Evolutionary conservation across 768 basidiomycete genomes (phyloP).

Genomic region (Dictyophora rubrovolvata): DNA sequence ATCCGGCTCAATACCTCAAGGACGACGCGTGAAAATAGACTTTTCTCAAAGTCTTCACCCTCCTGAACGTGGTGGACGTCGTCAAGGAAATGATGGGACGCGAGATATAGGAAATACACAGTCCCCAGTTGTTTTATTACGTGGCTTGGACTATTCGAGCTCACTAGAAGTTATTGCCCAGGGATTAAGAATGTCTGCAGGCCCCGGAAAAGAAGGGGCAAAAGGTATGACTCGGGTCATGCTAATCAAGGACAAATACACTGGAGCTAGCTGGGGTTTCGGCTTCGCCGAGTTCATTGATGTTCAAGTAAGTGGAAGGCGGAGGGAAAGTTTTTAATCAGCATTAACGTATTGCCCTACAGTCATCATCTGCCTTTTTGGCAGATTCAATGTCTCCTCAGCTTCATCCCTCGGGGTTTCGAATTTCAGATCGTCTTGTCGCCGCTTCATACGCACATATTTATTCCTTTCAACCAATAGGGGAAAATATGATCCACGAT

Average conservation of each 20-base stretch:
- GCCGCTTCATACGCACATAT: constrained; percentile 91
- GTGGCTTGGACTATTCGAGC: constrained; percentile 81
- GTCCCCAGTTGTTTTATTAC: constrained; percentile 74
- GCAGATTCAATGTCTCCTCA: constrained; percentile 81
- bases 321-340: neutral
- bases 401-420: constrained; percentile 86
- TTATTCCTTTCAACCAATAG: constrained; percentile 77
- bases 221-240: constrained; percentile 83
- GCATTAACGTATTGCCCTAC: constrained; percentile 12
- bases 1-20: constrained; percentile 59
- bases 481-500: constrained; percentile 64
- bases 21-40: constrained; percentile 89
- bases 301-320: constrained; percentile 46
- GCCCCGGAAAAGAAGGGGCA: constrained; percentile 65
- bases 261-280: constrained; percentile 85
- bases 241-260: constrained; percentile 80
- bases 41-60: constrained; percentile 82
- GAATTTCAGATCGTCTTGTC: constrained; percentile 80
- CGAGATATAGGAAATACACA: constrained; percentile 88
- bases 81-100: constrained; percentile 83
- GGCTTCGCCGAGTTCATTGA: constrained; percentile 91
- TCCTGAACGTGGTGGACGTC: constrained; percentile 48
- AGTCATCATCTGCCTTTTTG: constrained; percentile 79
- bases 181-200: constrained; percentile 74
- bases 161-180: constrained; percentile 81